Base-by-base conservation (phyloP, 2,329 filamentous ascomycete genomes). In the Apiospora pterosperma region DNA sequence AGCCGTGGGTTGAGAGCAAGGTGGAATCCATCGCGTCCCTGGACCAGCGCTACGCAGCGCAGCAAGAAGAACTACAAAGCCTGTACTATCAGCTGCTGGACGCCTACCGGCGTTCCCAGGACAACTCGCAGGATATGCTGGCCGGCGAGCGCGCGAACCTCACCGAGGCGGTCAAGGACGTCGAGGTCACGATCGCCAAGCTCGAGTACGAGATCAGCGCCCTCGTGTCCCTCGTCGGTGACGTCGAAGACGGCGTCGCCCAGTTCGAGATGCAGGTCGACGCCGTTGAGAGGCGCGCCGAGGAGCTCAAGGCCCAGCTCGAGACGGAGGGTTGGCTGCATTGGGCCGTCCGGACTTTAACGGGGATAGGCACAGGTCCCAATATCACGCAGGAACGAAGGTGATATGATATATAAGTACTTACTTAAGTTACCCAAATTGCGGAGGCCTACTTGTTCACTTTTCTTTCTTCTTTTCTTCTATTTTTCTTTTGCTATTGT, bases 191-290 rank as follows among this genome's bases (percentile, higher is more conserved):
- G 42, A 88, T 90, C 3, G 92, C 93, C 23, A 94, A 94, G 77
- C 82, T 98, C 63, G 94, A 98, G 72, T 98, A 98, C 76, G 95
- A 97, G 80, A 90, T 97, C 67, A 87, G 90, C 66, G 88, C 89
- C 19, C 81, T 98, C n/a, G 84, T 88, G 60, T 88, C 89, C 59
- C 93, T 93, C 71, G 90, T 97, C 11, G 85, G 92, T 71, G 95
- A 98, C 73, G 91, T 97, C 10, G 93, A 97, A 73, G 91, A 93
- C 67, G 92, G 91, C 1, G 88, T 97, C 0, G 80, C 79, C 12
- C 90, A 93, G 67, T 96, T 97, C 76, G 92, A 94, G 76, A 84
- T 86, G 60, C 91, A 94, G 75, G 91, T 96, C 1, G 81, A 85
- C 58, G 89, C 92, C 63, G 84, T 92, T 60, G 92, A 91, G 80